phyloP scores from a whole-genome alignment of 495 filamentous ascomycete genomes.

The Lasiosphaeria miniovina region DNA sequence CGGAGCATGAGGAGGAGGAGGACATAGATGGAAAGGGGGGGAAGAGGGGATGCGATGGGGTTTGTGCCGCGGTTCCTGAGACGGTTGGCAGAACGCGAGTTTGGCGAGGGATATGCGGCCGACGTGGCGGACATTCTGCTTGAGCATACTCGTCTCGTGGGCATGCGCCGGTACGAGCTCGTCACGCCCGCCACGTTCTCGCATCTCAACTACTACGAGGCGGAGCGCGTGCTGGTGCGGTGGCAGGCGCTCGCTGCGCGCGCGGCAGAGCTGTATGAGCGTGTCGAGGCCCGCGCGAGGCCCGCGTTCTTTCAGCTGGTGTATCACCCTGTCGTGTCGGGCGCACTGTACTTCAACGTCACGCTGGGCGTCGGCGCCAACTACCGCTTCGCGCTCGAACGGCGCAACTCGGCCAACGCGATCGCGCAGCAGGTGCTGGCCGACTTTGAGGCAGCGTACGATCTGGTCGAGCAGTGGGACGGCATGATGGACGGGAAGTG shows the following conservation, averaged over 20 bases:
- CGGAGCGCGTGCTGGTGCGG: constrained; percentile 49
- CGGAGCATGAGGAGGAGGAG: too few relatives aligned
- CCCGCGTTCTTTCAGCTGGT: constrained; percentile 60
- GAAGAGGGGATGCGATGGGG: too few relatives aligned
- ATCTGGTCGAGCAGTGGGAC: constrained; percentile 55
- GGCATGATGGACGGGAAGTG: constrained; percentile 58
- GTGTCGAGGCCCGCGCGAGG: constrained; percentile 32
- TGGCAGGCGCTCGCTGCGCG: constrained; percentile 48
- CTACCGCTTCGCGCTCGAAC: constrained; percentile 52
- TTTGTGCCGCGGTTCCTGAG: constrained; percentile 22
- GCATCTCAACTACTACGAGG: constrained; percentile 59
- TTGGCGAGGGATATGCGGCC: constrained; percentile 39
- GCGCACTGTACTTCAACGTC: constrained; percentile 49
- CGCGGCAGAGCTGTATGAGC: constrained; percentile 44
- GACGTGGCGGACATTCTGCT: constrained; percentile 51
- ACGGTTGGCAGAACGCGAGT: constrained; percentile 43
- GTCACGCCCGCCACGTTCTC: constrained; percentile 48
- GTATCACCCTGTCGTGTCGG: constrained; percentile 55
- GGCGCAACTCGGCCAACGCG: constrained; percentile 56
- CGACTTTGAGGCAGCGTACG: constrained; percentile 53
- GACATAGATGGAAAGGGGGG: too few relatives aligned
- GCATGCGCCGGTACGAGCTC: constrained; percentile 57
- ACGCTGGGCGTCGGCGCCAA: constrained; percentile 52
- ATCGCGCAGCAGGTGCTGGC: constrained; percentile 49
- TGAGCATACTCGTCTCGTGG: constrained; percentile 52